Evolutionary conservation across 208 protist species (phyloP).

Genomic region (Porcisia deanei): DNA sequence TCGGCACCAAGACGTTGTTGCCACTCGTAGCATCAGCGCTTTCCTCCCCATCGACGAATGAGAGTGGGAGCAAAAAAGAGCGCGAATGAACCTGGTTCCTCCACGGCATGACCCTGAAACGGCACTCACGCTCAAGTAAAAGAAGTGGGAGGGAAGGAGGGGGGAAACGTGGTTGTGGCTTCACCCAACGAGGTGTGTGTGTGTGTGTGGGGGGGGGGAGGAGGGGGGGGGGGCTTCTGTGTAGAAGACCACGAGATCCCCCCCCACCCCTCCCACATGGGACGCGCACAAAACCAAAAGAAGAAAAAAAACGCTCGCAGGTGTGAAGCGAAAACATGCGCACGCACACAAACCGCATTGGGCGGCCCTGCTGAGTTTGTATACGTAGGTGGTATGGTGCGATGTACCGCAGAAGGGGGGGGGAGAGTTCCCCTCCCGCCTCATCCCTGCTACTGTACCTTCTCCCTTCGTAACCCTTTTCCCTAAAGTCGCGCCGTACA

Average conservation of each 20-base stretch:
- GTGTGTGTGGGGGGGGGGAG: not conserved
- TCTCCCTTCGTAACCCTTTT: not conserved
- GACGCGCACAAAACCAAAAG: not conserved
- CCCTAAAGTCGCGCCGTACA: not conserved
- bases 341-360: not conserved
- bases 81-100: not conserved
- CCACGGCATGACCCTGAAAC: not conserved
- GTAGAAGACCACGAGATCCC: too few species aligned
- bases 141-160: not conserved
- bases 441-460: not conserved
- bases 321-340: not conserved
- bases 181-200: not conserved
- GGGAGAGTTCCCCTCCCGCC: not conserved
- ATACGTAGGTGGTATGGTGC: not conserved
- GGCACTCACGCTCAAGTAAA: too few species aligned
- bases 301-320: not conserved
- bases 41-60: not conserved
- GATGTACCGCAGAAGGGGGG: not conserved
- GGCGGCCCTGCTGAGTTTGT: not conserved
- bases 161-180: too few species aligned
- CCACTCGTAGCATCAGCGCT: not conserved
- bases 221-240: too few species aligned
- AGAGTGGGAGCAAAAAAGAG: not conserved
- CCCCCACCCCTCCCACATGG: not conserved
- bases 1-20: slow-evolving; percentile 8